Conservation (phyloP, 768 basidiomycete species). For the Gloeostereum incarnatum region DNA sequence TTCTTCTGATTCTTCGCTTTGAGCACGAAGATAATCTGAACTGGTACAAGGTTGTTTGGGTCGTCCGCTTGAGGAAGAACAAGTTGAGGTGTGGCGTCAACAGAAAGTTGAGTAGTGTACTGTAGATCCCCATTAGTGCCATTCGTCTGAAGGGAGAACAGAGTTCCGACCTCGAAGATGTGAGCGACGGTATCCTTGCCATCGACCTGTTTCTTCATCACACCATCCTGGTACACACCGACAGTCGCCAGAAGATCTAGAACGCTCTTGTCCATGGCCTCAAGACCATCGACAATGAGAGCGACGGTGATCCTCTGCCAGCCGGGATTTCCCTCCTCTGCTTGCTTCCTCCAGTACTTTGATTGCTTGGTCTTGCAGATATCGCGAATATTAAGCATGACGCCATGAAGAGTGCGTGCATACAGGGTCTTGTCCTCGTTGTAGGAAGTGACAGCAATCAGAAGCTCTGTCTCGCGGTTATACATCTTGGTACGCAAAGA, state of each 20-base stretch:
- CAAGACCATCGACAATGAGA: constrained; percentile 87
- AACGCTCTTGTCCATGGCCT: constrained; percentile 92
- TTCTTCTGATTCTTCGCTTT: constrained; percentile 96
- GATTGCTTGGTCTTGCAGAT: constrained; percentile 95
- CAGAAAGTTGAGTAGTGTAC: constrained; percentile 96
- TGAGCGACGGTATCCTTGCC: constrained; percentile 87
- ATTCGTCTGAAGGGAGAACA: neutral
- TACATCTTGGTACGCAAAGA: constrained; percentile 78
- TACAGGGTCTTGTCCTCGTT: constrained; percentile 92
- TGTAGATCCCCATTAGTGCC: constrained; percentile 19
- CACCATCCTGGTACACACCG: constrained; percentile 89
- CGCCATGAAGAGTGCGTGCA: constrained; percentile 85
- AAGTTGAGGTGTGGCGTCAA: constrained; percentile 84
- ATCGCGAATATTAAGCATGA: constrained; percentile 97
- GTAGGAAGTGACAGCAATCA: constrained; percentile 92
- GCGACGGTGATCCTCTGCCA: constrained; percentile 93
- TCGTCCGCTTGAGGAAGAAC: constrained; percentile 87
- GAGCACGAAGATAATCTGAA: constrained; percentile 84
- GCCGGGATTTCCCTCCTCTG: constrained; percentile 75
- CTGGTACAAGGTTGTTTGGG: constrained; percentile 86
- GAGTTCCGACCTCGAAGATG: constrained; percentile 73
- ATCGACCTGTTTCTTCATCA: constrained; percentile 91
- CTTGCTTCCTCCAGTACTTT: constrained; percentile 79
- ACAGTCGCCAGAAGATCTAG: constrained; percentile 84
- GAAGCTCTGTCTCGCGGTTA: constrained; percentile 83